These are phyloP conservation scores for Suhomyces xylopsoci DNA, from an alignment of 805 yeast species.

Conservation along the genomic window DNA sequence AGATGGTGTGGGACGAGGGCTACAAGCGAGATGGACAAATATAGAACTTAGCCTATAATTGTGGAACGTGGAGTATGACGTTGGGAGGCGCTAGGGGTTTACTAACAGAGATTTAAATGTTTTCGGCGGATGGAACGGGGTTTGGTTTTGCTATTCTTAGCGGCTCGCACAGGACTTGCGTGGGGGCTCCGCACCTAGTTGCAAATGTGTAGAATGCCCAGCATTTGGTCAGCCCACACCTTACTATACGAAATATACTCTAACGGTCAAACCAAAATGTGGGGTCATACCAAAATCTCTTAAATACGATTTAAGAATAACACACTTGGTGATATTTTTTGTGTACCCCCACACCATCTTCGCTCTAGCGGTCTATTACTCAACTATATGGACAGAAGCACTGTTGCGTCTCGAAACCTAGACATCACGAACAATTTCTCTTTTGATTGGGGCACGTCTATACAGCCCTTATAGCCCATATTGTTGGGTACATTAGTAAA, in stretches of 20 bases:
- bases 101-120: background rate
- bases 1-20: background rate
- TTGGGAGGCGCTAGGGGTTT: background rate
- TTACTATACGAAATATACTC: background rate
- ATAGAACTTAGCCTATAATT: background rate
- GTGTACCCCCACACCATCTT: background rate
- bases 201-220: background rate
- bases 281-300: background rate
- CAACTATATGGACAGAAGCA: background rate
- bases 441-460: background rate
- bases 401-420: background rate
- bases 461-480: background rate
- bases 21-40: background rate
- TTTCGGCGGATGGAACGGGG: background rate
- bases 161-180: background rate
- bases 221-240: too few relatives aligned
- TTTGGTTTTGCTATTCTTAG: background rate
- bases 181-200: background rate
- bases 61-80: background rate
- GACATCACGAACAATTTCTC: background rate
- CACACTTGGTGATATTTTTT: background rate
- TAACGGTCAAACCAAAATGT: background rate
- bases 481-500: background rate
- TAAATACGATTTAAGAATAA: background rate
- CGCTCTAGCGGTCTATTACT: background rate